phyloP scores from a whole-genome alignment of 345 rosid genomes.

The Aethionema arabicum region DNA sequence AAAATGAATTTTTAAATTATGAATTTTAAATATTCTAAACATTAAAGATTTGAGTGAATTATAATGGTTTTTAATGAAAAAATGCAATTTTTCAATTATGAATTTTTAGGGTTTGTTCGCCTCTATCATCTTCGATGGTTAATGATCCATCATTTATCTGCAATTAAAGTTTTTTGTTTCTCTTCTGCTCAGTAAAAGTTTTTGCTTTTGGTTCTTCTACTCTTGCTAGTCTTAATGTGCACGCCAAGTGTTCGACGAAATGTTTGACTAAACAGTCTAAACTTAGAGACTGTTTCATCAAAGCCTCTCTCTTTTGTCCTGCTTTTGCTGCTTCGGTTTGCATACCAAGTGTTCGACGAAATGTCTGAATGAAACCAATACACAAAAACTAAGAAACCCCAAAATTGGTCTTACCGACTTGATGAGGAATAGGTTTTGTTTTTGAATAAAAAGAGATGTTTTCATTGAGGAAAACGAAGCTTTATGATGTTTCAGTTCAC shows the following conservation, averaged over 20 bases:
- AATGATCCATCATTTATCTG: background rate
- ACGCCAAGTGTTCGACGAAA: background rate
- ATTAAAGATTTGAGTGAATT: too few species aligned
- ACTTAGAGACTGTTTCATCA: background rate
- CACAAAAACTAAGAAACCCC: background rate
- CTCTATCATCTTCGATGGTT: constrained; percentile 3
- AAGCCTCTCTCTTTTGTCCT: background rate
- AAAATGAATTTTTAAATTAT: too few species aligned
- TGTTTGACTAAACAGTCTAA: too few species aligned
- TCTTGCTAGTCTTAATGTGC: background rate
- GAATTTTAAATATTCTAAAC: too few species aligned
- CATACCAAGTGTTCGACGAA: constrained; percentile 31
- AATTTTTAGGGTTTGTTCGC: background rate
- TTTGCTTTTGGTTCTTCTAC: background rate
- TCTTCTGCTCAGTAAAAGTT: background rate
- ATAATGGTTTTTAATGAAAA: too few species aligned
- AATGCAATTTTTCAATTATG: background rate
- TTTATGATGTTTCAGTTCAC: constrained; percentile 21
- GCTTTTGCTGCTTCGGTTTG: background rate
- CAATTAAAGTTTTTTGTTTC: background rate
- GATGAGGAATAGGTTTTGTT: background rate
- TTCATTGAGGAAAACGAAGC: constrained; percentile 18
- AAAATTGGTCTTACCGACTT: background rate
- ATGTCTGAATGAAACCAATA: constrained; percentile 18
- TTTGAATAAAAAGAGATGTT: constrained; percentile 15